A percentile compares a stretch with the other conserved stretches of the same genome.
These are phyloP conservation scores for Arachis stenosperma DNA, from an alignment of 306 rosid genomes.

Conservation along the genomic window DNA sequence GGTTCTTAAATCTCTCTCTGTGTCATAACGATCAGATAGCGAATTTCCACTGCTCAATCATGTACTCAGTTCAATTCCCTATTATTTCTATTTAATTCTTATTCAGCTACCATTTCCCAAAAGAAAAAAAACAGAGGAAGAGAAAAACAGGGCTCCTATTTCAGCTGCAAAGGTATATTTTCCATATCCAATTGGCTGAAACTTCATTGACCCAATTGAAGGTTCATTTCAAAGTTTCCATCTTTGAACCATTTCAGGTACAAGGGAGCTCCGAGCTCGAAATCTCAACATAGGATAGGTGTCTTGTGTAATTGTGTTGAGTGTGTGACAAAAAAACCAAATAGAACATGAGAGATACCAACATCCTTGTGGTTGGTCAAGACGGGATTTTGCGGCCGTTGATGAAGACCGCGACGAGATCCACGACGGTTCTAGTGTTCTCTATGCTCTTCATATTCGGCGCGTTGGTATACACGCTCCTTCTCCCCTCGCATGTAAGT, in stretches of 20 bases:
- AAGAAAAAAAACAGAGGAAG: not conserved
- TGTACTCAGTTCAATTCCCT: constrained; percentile 3
- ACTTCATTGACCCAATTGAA: constrained; percentile 31
- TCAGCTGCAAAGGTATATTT: not conserved
- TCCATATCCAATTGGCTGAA: constrained; percentile 9
- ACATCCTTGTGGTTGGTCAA: constrained; percentile 9
- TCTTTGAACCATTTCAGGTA: not conserved
- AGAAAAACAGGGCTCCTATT: not conserved
- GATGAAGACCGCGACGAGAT: constrained; percentile 53
- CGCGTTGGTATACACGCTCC: constrained; percentile 62
- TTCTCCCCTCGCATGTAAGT: constrained; percentile 58
- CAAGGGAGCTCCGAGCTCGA: not conserved
- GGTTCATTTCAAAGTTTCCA: constrained; percentile 22
- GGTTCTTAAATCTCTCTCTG: constrained; percentile 18
- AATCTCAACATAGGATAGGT: constrained; percentile 18
- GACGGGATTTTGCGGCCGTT: constrained; percentile 42
- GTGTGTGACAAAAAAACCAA: not conserved
- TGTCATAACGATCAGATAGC: not conserved
- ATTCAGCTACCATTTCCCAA: constrained; percentile 9
- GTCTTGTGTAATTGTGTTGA: not conserved
- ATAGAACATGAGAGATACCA: constrained; percentile 34
- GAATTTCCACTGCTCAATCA: not conserved
- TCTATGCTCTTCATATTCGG: constrained; percentile 56
- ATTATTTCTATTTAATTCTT: constrained; percentile 1
- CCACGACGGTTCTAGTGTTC: constrained; percentile 37